phyloP scores from a whole-genome alignment of 306 rosid genomes.

The Cotoneaster glaucophyllus region DNA sequence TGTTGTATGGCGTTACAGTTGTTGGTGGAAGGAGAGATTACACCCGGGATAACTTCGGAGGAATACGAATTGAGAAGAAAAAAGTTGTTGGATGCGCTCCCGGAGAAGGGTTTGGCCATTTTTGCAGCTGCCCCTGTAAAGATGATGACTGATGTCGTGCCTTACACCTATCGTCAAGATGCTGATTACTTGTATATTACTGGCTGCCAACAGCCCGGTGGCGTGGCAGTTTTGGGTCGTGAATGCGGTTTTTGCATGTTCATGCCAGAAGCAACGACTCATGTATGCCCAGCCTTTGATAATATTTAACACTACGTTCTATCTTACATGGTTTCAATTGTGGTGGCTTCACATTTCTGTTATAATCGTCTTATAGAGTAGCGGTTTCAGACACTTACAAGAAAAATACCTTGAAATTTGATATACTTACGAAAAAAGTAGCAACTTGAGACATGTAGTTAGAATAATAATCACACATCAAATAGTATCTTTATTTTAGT shows the following conservation, averaged over 20 bases:
- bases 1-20: slow-evolving; percentile 40
- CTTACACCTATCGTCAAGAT: slow-evolving; percentile 87
- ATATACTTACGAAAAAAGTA: too few species aligned
- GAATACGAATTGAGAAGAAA: slow-evolving; percentile 74
- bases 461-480: neutral
- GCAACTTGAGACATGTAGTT: neutral
- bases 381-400: neutral
- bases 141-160: slow-evolving; percentile 97
- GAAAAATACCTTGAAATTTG: too few species aligned
- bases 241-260: slow-evolving; percentile 89
- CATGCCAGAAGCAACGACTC: slow-evolving; percentile 76
- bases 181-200: slow-evolving; percentile 78
- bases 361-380: neutral
- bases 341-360: neutral
- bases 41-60: slow-evolving; percentile 66
- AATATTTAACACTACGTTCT: slow-evolving; percentile 10
- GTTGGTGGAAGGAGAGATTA: slow-evolving; percentile 76
- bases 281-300: slow-evolving; percentile 43
- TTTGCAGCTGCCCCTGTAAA: slow-evolving; percentile 87
- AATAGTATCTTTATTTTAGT: neutral
- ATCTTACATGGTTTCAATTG: neutral
- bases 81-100: slow-evolving; percentile 75
- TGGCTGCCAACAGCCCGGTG: slow-evolving; percentile 96
- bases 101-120: slow-evolving; percentile 78
- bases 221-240: slow-evolving; percentile 76